A percentile compares a stretch with the other conserved stretches of the same genome.
These are phyloP conservation scores for Cytidiella melzeri DNA, from an alignment of 768 basidiomycete genomes.

Conservation along the genomic window DNA sequence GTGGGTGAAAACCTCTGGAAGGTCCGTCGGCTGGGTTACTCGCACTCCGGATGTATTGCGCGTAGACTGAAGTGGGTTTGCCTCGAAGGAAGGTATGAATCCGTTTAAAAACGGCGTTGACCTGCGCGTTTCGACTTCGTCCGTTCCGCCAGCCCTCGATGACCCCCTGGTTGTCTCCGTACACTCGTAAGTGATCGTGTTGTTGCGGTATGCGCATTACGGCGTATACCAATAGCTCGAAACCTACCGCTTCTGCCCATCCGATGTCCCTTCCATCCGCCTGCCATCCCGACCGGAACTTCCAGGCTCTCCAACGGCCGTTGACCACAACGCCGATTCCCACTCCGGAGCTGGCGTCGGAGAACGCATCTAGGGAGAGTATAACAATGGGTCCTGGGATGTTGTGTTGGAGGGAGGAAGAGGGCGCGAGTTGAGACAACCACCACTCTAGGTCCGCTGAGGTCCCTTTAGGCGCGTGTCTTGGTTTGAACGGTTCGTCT, in stretches of 20 bases:
- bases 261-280: constrained; percentile 29
- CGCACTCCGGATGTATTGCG: too few species aligned
- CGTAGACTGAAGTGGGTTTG: constrained; percentile 13
- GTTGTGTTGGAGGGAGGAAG: constrained; percentile 14
- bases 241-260: constrained; percentile 41
- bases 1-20: constrained; percentile 14
- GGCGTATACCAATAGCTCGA: constrained; percentile 31
- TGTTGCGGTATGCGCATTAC: background rate
- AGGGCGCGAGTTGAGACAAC: constrained; percentile 1
- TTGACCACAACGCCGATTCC: constrained; percentile 19
- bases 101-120: constrained; percentile 26
- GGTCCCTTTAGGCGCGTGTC: constrained; percentile 23
- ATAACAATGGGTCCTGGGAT: constrained; percentile 25
- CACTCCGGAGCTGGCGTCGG: constrained; percentile 24
- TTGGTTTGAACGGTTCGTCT: constrained; percentile 18
- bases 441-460: constrained; percentile 18
- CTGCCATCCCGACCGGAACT: constrained; percentile 14
- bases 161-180: constrained; percentile 26
- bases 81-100: constrained; percentile 12
- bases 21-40: constrained; percentile 18
- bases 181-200: constrained; percentile 27
- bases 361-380: constrained; percentile 30
- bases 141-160: constrained; percentile 32
- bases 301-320: constrained; percentile 22
- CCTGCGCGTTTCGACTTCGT: constrained; percentile 19